Evolutionary conservation across 2,329 filamentous ascomycete genomes (phyloP).

Genomic region (Sclerotinia nivalis): DNA sequence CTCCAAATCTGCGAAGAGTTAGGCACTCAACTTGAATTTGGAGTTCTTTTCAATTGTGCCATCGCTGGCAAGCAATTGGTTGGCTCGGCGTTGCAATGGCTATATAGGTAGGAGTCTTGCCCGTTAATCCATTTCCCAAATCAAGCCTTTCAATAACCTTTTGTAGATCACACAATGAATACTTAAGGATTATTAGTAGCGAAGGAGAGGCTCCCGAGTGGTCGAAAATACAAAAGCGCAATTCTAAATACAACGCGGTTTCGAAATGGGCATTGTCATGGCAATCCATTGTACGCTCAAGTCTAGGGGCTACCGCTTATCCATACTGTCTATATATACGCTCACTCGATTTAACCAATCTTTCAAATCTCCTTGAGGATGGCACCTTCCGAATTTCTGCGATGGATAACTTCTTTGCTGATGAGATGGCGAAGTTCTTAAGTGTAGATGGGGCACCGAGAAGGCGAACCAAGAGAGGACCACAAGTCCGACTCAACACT

Average conservation of each 20-base stretch:
- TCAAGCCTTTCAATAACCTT: slow-evolving; percentile 30
- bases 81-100: slow-evolving; percentile 57
- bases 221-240: slow-evolving; percentile 18
- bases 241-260: slow-evolving; percentile 20
- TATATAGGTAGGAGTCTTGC: slow-evolving; percentile 58
- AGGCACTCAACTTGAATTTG: slow-evolving; percentile 55
- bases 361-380: slow-evolving; percentile 60
- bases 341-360: slow-evolving; percentile 61
- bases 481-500: slow-evolving; percentile 41
- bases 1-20: slow-evolving; percentile 62
- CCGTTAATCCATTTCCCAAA: background rate
- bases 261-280: slow-evolving; percentile 64
- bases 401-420: slow-evolving; percentile 45
- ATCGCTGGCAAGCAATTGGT: slow-evolving; percentile 57
- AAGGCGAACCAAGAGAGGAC: slow-evolving; percentile 35
- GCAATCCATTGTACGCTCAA: slow-evolving; percentile 68
- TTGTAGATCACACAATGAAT: slow-evolving; percentile 49
- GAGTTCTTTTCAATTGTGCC: slow-evolving; percentile 60
- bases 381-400: slow-evolving; percentile 41
- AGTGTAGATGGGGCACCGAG: slow-evolving; percentile 40
- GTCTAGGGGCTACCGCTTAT: slow-evolving; percentile 60
- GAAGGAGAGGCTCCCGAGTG: slow-evolving; percentile 43
- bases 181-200: slow-evolving; percentile 47
- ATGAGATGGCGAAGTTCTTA: slow-evolving; percentile 42
- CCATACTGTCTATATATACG: slow-evolving; percentile 71